Evolutionary conservation across 1,284 basidiomycete genomes (phyloP), one percentile per base, ranked within the genome.

Genomic region (Spongispora temasekensis): DNA sequence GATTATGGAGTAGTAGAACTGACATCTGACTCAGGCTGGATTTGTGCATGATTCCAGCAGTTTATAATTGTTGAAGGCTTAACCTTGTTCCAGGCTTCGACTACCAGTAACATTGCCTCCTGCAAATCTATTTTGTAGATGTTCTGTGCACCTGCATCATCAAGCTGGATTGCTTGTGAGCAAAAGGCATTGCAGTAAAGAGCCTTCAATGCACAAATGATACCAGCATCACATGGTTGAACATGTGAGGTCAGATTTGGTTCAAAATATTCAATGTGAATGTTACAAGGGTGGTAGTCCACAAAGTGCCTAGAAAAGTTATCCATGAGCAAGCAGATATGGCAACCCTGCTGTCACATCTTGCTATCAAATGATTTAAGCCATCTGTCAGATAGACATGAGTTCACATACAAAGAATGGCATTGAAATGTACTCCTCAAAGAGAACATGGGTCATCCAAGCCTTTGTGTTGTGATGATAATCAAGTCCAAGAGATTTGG

Each of bases 391-490:
- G 19, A 40, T n/a, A 40, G 15, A 17, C 15, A 19, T 40, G 17
- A 40, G 19, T 19, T 40, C 9, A 19, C 9, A 35, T 35, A 35
- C 15, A 12, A 40, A 40, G 5, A n/a, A 40, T 40, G 21, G 19
- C 19, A 40, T 40, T n/a, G 19, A n/a, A n/a, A 40, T 28, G 23
- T 44, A 64, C 63, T 61, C 53, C n/a, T 63, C 25, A 19, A 63
- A 63, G 0, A 63, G 5, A 0, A 2, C 17, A 1, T 0, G 0
- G 2, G 53, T 63, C 54, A 63, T 63, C 59, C 59, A 63, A 23
- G 59, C 56, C 3, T 30, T 61, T 5, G 23, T 44, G 4, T 62
- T 63, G 55, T 40, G 52, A 0, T 6, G 15, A 12, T 64, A 64
- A 25, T 62, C n/a, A 30, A 64, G 35, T 2, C 56, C 57, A 3